phyloP scores from a whole-genome alignment of 148 eudicot species.

The Hydrangea macrophylla region DNA sequence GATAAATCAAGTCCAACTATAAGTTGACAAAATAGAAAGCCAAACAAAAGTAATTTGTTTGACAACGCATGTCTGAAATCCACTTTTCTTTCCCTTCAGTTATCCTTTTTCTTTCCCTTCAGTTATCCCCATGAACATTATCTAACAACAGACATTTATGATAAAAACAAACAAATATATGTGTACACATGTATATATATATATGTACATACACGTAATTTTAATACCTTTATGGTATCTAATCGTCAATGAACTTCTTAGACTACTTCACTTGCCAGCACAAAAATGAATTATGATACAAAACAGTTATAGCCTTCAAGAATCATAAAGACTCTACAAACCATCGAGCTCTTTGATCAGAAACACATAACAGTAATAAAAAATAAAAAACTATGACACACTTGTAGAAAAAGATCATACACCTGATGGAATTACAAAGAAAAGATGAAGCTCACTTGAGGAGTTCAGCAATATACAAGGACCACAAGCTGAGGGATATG shows the following conservation, averaged over 20 bases:
- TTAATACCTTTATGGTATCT: no score
- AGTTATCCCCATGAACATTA: no score
- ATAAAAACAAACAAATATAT: no score
- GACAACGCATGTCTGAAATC: no score
- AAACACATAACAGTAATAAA: background rate
- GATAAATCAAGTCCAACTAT: no score
- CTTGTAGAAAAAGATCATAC: background rate
- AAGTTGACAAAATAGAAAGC: no score
- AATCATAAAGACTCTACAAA: background rate
- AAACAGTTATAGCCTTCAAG: background rate
- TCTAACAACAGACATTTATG: no score
- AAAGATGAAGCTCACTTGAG: conserved; percentile 58
- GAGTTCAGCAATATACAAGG: conserved; percentile 66
- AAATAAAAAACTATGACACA: background rate
- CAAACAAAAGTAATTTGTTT: no score
- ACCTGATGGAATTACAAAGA: background rate
- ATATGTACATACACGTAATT: no score
- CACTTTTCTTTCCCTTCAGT: no score
- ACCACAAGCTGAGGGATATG: conserved; percentile 68
- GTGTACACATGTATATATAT: no score
- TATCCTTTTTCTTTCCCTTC: no score
- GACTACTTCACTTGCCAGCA: background rate
- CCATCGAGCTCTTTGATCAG: background rate
- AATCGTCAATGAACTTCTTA: background rate
- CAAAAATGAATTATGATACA: background rate